Percentiles rank a stretch among this genome's conserved stretches.
phyloP scores from a whole-genome alignment of 139 green algal species.

The Spirogloea muscicola region DNA sequence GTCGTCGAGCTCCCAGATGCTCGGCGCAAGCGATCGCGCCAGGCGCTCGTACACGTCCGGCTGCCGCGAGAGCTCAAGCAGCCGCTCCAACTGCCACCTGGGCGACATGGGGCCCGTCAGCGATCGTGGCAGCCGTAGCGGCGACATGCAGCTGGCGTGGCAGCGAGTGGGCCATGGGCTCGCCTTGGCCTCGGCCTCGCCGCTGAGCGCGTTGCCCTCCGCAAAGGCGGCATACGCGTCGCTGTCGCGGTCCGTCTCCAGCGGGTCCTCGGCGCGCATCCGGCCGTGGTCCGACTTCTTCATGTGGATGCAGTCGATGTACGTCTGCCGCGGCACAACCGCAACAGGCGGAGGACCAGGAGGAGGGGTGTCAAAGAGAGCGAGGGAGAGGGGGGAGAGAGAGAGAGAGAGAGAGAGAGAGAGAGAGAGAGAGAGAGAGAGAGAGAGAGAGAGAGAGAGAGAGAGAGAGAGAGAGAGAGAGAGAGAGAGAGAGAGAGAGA shows the following conservation, averaged over 20 bases:
- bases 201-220: conserved; percentile 23
- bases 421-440: no score
- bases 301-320: conserved; percentile 91
- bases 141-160: no score
- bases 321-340: conserved; percentile 52
- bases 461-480: no score
- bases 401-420: no score
- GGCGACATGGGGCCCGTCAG: no score
- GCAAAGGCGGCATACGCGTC: not conserved
- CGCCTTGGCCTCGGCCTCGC: conserved; percentile 17
- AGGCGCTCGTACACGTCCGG: conserved; percentile 85
- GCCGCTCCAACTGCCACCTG: conserved; percentile 17
- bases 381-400: no score
- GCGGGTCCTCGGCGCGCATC: conserved; percentile 11
- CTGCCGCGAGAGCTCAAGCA: conserved; percentile 46
- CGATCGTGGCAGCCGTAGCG: no score
- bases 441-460: no score
- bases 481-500: no score
- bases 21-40: conserved; percentile 78
- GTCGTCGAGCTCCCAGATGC: conserved; percentile 96
- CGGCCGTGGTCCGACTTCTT: conserved; percentile 58
- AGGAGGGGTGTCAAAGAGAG: no score
- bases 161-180: not conserved
- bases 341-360: not conserved
- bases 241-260: conserved; percentile 30